Base-by-base conservation (phyloP, 1,284 basidiomycete species). In the Austroboletus niveus region DNA sequence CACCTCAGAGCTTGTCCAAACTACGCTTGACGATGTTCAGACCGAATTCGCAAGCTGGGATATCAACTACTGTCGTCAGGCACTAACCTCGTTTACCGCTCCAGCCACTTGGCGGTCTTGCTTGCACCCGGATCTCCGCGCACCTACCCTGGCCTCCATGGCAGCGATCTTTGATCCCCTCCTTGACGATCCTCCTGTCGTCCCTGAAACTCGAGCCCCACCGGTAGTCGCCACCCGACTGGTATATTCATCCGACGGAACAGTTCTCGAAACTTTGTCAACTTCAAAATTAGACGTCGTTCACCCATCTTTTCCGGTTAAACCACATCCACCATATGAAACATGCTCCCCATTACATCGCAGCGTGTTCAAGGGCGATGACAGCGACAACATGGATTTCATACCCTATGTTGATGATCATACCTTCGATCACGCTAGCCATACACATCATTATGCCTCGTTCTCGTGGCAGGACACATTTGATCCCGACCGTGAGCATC, bases 391-490 rank as follows among this genome's bases (percentile, higher is more conserved):
- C 30, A 75, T 85, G 72, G 71, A 72, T 1, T 86, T 84, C 60
- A 64, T 84, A n/a, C 82, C 82, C 2, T 77, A 77, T 46, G 70
- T 77, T 1, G 82, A 85, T 55, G 82, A 84, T 42, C 69, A 72
- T 4, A 56, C 43, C 0, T 86, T 85, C 56, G 56, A 79, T 49
- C 66, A 65, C 24, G 38, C 52, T 5, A 61, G 55, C 14, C 75
- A 82, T 56, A 58, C 66, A 2, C 52, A 60, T n/a, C 70, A 76
- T 3, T 77, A 84, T 62, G 65, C 61, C 10, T 60, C 64, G 6
- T 69, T 80, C 34, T 72, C 73, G 0, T 85, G 84, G 84, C 72
- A 79, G 51, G 57, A 58, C 29, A 31, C 48, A 0, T 51, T 64
- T 32, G 76, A 81, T 58, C 73, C 81, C 5, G 80, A 84, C 57